A percentile compares a stretch with the other conserved stretches of the same genome.
Conservation (phyloP, 768 basidiomycete genomes). For the Boletus insuetus region DNA sequence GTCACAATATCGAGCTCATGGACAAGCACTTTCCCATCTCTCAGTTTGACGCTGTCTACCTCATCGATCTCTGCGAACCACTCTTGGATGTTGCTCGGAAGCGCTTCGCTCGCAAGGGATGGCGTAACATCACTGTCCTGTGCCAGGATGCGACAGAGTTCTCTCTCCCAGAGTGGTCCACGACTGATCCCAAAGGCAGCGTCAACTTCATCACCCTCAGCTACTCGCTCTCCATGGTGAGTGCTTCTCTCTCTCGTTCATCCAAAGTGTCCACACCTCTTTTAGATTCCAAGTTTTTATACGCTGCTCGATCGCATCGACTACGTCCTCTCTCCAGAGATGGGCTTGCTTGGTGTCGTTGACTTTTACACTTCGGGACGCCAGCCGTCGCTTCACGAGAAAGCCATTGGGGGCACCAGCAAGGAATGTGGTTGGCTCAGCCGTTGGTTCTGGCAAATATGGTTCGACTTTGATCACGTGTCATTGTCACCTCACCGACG, state of each 20-base stretch:
- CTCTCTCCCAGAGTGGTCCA: conserved; percentile 55
- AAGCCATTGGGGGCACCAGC: conserved; percentile 60
- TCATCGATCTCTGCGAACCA: conserved; percentile 72
- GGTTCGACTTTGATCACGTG: conserved; percentile 59
- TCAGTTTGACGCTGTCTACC: conserved; percentile 64
- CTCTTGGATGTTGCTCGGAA: conserved; percentile 68
- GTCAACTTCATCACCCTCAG: conserved; percentile 54
- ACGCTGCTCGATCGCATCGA: conserved; percentile 66
- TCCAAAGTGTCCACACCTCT: neutral
- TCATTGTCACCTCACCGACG: conserved; percentile 55
- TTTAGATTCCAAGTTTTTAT: conserved; percentile 61
- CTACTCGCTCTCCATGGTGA: conserved; percentile 57
- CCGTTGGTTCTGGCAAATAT: conserved; percentile 80
- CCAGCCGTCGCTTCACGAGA: conserved; percentile 53
- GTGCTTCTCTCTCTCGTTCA: neutral
- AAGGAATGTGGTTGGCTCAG: conserved; percentile 62
- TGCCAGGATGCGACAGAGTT: conserved; percentile 74
- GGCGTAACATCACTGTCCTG: conserved; percentile 69
- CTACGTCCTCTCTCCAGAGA: conserved; percentile 55
- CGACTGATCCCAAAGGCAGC: conserved; percentile 51
- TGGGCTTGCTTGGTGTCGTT: conserved; percentile 62
- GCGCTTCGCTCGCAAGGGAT: conserved; percentile 63
- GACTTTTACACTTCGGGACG: conserved; percentile 71
- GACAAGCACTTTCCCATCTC: conserved; percentile 54
- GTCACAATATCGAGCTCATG: conserved; percentile 73